phyloP scores from a whole-genome alignment of 192 early-diverging fungal genomes.

The Entrophospora sp. region DNA sequence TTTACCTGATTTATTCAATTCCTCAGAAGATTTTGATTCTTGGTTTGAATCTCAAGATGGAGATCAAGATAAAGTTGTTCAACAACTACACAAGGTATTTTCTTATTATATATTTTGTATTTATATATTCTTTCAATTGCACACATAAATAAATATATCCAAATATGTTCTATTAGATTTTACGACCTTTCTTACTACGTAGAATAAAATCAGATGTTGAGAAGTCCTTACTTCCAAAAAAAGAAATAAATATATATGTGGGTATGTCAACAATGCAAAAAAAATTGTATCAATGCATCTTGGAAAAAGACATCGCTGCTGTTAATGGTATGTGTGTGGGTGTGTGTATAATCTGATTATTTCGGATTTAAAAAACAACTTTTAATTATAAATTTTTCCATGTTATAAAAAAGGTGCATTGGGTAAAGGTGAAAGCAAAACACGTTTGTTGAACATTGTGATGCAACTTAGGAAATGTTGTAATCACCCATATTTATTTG shows the following conservation, averaged over 20 bases:
- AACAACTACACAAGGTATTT: slow-evolving; percentile 55
- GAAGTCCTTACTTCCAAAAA: slow-evolving; percentile 91
- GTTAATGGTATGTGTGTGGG: slow-evolving; percentile 88
- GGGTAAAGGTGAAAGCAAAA: slow-evolving; percentile 76
- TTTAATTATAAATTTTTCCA: neutral
- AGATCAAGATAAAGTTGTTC: slow-evolving; percentile 57
- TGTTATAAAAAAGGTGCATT: slow-evolving; percentile 33
- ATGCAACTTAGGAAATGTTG: slow-evolving; percentile 95
- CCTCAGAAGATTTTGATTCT: slow-evolving; percentile 85
- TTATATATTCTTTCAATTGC: no score
- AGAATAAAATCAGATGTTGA: slow-evolving; percentile 95
- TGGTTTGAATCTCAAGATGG: slow-evolving; percentile 82
- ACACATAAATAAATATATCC: no score
- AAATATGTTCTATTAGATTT: no score
- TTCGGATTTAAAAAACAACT: no score
- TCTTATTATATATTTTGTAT: no score
- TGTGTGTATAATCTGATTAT: no score
- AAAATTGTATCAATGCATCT: slow-evolving; percentile 88
- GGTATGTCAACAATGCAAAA: slow-evolving; percentile 92
- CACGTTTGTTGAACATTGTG: slow-evolving; percentile 85
- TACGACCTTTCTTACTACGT: slow-evolving; percentile 78
- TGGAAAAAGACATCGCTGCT: slow-evolving; percentile 95
- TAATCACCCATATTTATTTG: slow-evolving; percentile 95
- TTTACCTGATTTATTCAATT: slow-evolving; percentile 93
- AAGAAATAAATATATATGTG: slow-evolving; percentile 86